These are phyloP conservation scores for Gloeopeniophorella convolvens DNA, from an alignment of 768 basidiomycete genomes.

Conservation along the genomic window DNA sequence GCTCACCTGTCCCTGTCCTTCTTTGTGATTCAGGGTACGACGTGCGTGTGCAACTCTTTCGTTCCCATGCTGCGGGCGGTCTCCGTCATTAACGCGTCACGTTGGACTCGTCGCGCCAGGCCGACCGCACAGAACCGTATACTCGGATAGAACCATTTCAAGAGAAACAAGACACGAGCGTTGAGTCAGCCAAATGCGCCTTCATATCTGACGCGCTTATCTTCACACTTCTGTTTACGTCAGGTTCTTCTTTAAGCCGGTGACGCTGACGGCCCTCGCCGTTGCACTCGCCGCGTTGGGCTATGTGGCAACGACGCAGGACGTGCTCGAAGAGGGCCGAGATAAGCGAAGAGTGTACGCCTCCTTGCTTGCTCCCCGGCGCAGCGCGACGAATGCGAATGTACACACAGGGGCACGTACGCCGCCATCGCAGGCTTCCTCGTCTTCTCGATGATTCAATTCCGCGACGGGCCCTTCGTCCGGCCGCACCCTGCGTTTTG, in stretches of 20 bases:
- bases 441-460: constrained; percentile 79
- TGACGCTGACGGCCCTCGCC: constrained; percentile 70
- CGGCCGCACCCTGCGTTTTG: constrained; percentile 86
- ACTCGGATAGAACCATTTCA: constrained; percentile 81
- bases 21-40: constrained; percentile 59
- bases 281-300: constrained; percentile 61
- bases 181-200: constrained; percentile 51
- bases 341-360: constrained; percentile 79
- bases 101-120: constrained; percentile 36
- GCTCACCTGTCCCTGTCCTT: constrained; percentile 1
- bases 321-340: constrained; percentile 75
- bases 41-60: constrained; percentile 42
- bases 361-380: background rate
- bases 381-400: constrained; percentile 1
- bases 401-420: constrained; percentile 56
- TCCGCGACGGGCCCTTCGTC: constrained; percentile 84
- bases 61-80: background rate
- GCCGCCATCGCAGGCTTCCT: constrained; percentile 71
- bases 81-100: constrained; percentile 9
- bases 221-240: constrained; percentile 3
- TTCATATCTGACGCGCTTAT: constrained; percentile 4
- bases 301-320: constrained; percentile 77
- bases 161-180: constrained; percentile 73
- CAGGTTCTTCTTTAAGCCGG: constrained; percentile 86
- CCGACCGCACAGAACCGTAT: constrained; percentile 77